These are phyloP conservation scores for Vachellia pachyceras DNA, from an alignment of 306 rosid genomes.

Conservation along the genomic window DNA sequence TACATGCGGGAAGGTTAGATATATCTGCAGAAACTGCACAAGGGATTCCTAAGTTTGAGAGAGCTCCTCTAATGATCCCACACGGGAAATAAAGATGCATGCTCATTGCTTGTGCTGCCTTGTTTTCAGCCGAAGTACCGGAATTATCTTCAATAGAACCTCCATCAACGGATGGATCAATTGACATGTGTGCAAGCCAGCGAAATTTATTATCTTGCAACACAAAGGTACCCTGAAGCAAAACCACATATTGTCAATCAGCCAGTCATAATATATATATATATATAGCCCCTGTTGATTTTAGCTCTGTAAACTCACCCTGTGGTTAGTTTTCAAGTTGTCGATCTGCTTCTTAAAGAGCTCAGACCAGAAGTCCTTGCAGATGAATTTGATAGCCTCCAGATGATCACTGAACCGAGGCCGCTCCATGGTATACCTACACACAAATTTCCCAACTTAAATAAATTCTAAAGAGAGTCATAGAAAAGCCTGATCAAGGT, in stretches of 20 bases:
- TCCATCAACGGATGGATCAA: constrained; percentile 69
- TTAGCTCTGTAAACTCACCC: constrained; percentile 54
- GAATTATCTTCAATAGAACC: constrained; percentile 57
- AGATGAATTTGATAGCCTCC: constrained; percentile 95
- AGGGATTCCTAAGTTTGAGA: constrained; percentile 92
- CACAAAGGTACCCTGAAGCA: constrained; percentile 88
- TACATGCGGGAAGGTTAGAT: constrained; percentile 92
- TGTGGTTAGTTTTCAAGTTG: constrained; percentile 94
- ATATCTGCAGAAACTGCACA: constrained; percentile 96
- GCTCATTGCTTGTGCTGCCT: constrained; percentile 72
- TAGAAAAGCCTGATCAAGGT: neutral
- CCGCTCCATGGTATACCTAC: constrained; percentile 91
- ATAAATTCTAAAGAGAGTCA: neutral
- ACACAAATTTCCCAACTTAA: neutral
- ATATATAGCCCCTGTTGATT: neutral
- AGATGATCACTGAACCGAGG: constrained; percentile 93
- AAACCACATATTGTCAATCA: constrained; percentile 28
- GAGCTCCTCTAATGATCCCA: constrained; percentile 96
- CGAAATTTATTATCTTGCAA: constrained; percentile 90
- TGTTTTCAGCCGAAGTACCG: constrained; percentile 58
- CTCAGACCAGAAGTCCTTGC: constrained; percentile 99
- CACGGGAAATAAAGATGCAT: constrained; percentile 98
- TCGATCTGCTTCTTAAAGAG: constrained; percentile 98
- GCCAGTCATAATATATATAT: constrained; percentile 1
- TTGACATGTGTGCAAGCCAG: constrained; percentile 87